These are phyloP conservation scores for Sporothrix euskadiensis DNA, from an alignment of 2,329 filamentous ascomycete genomes.

Conservation along the genomic window DNA sequence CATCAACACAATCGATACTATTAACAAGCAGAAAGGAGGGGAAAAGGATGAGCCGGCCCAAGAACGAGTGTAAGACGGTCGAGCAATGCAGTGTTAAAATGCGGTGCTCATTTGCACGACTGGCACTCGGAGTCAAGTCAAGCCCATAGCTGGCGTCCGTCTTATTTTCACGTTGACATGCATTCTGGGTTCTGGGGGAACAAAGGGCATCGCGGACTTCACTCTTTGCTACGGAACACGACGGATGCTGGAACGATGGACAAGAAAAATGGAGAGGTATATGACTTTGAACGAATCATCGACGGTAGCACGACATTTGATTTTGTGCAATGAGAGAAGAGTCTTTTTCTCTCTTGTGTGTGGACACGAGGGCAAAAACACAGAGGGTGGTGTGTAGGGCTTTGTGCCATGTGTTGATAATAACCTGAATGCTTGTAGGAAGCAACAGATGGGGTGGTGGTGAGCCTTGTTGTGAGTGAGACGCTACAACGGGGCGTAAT, in stretches of 20 bases:
- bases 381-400: not conserved
- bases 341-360: not conserved
- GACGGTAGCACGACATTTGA: not conserved
- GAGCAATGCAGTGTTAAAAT: not conserved
- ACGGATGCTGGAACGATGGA: not conserved
- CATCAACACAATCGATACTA: not conserved
- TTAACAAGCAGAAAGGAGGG: not conserved
- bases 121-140: not conserved
- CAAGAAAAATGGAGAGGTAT: not conserved
- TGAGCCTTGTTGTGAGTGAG: constrained; percentile 10
- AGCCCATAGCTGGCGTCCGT: not conserved
- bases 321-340: not conserved
- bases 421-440: not conserved
- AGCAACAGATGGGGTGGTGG: not conserved
- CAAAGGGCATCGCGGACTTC: not conserved
- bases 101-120: not conserved
- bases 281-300: not conserved
- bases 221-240: too few relatives aligned
- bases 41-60: not conserved
- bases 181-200: not conserved
- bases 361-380: not conserved
- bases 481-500: not conserved
- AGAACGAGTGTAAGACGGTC: not conserved
- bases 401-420: constrained; percentile 2
- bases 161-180: not conserved